These are phyloP conservation scores for Nakazawaea pomicola DNA, from an alignment of 805 yeast genomes.

Conservation along the genomic window DNA sequence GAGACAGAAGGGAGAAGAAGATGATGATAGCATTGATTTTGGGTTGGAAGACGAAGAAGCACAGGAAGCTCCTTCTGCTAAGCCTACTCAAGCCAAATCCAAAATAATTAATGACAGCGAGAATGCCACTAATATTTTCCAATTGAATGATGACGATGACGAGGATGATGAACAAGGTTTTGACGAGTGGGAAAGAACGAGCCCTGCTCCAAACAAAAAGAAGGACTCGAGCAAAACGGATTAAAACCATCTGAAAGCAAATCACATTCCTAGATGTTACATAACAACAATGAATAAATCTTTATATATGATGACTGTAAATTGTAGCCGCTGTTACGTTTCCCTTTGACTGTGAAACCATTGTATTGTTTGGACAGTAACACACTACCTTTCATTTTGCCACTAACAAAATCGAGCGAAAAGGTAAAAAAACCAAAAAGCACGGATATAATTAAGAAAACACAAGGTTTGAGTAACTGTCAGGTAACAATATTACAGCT, in stretches of 20 bases:
- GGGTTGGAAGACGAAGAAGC: slow-evolving; percentile 25
- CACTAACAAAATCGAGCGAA: too few species aligned
- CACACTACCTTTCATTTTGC: too few species aligned
- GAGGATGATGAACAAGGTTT: slow-evolving; percentile 7
- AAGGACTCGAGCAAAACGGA: slow-evolving; percentile 16
- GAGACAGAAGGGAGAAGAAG: slow-evolving; percentile 2
- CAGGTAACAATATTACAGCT: too few species aligned
- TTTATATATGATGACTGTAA: too few species aligned
- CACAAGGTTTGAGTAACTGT: too few species aligned
- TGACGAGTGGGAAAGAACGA: slow-evolving; percentile 9
- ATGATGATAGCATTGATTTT: slow-evolving; percentile 19
- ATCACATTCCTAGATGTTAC: too few species aligned
- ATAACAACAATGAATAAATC: too few species aligned
- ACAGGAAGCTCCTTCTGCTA: slow-evolving; percentile 1
- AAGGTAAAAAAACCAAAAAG: not conserved
- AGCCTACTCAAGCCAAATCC: not conserved
- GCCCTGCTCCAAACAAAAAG: slow-evolving; percentile 12
- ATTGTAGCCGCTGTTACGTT: too few species aligned
- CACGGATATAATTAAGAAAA: too few species aligned
- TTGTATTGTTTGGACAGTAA: too few species aligned
- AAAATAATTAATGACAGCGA: slow-evolving; percentile 1
- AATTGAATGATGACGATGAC: slow-evolving; percentile 15
- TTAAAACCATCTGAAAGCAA: not conserved
- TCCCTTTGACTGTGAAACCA: too few species aligned
- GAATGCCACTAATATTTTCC: slow-evolving; percentile 12